Conservation (phyloP, 2,329 filamentous ascomycete genomes). For the Tolypocladium guangdongense region DNA sequence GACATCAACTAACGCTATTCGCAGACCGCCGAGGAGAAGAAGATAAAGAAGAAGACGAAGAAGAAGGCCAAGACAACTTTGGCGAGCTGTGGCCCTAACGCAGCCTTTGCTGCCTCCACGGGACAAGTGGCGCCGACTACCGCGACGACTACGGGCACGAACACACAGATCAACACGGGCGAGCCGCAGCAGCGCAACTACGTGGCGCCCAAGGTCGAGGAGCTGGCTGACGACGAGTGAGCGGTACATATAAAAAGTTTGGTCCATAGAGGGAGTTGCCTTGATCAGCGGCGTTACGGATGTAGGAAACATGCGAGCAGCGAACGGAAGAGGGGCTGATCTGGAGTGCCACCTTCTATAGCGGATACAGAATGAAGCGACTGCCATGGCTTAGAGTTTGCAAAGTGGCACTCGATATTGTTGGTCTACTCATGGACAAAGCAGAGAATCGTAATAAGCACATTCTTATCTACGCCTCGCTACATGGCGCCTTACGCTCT, state of each 20-base stretch:
- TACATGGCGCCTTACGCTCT: not conserved
- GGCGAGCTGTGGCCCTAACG: slow-evolving; percentile 18
- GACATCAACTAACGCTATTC: not conserved
- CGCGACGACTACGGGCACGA: slow-evolving; percentile 46
- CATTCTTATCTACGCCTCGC: not conserved
- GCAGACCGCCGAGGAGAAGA: slow-evolving; percentile 10
- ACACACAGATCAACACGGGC: slow-evolving; percentile 39
- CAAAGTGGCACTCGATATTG: not conserved
- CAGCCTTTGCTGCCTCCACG: slow-evolving; percentile 39
- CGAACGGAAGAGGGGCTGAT: not conserved
- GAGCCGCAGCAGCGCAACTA: slow-evolving; percentile 32
- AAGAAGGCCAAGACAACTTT: slow-evolving; percentile 37
- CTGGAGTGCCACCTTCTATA: not conserved
- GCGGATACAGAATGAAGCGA: not conserved
- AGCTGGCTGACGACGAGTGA: slow-evolving; percentile 40
- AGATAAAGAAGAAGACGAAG: slow-evolving; percentile 39
- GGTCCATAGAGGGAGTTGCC: slow-evolving; percentile 1
- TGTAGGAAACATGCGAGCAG: not conserved
- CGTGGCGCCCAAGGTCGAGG: slow-evolving; percentile 40
- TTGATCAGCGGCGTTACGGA: slow-evolving; percentile 13
- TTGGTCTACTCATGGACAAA: not conserved
- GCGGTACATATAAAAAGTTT: slow-evolving; percentile 1
- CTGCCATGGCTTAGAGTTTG: not conserved
- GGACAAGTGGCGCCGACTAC: slow-evolving; percentile 40
- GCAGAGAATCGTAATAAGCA: too few relatives aligned